These are phyloP conservation scores for Boletus sp. DNA, from an alignment of 1,284 basidiomycete genomes.

Conservation along the genomic window DNA sequence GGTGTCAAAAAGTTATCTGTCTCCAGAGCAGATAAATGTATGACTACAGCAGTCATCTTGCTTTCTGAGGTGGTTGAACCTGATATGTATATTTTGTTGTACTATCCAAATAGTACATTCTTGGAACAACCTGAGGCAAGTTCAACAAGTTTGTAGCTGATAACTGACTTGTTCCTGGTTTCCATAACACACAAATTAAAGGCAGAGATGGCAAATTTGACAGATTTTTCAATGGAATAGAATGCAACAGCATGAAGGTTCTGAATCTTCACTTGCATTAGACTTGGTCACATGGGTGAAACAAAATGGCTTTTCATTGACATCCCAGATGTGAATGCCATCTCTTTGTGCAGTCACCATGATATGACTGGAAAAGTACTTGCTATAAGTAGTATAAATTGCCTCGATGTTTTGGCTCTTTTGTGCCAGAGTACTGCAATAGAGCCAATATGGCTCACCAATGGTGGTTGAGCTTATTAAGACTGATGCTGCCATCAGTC, in stretches of 20 bases:
- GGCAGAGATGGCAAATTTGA: conserved; percentile 61
- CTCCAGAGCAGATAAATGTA: conserved; percentile 41
- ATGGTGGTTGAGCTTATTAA: conserved; percentile 50
- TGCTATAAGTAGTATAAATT: conserved; percentile 47
- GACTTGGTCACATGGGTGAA: conserved; percentile 2
- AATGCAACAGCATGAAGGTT: conserved; percentile 67
- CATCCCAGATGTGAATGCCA: conserved; percentile 73
- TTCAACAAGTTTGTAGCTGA: conserved; percentile 59
- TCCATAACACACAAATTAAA: conserved; percentile 46
- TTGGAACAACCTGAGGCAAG: conserved; percentile 48
- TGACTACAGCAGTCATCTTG: conserved; percentile 48
- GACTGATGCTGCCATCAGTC: conserved; percentile 7
- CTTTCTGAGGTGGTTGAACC: conserved; percentile 42
- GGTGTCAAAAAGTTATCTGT: conserved; percentile 23
- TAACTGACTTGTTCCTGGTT: conserved; percentile 43
- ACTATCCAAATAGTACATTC: conserved; percentile 63
- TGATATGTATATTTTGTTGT: conserved; percentile 58
- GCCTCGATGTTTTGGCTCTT: conserved; percentile 29
- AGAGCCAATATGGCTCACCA: conserved; percentile 63
- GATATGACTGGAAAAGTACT: conserved; percentile 55
- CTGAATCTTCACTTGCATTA: conserved; percentile 53
- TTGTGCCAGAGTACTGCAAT: conserved; percentile 41
- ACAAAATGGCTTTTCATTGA: conserved; percentile 42
- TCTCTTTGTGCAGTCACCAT: conserved; percentile 60
- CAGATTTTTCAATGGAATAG: conserved; percentile 66